Base-by-base conservation (phyloP, 1,139 yeast species). In the Hemisphaericaspora xylofermentans region DNA sequence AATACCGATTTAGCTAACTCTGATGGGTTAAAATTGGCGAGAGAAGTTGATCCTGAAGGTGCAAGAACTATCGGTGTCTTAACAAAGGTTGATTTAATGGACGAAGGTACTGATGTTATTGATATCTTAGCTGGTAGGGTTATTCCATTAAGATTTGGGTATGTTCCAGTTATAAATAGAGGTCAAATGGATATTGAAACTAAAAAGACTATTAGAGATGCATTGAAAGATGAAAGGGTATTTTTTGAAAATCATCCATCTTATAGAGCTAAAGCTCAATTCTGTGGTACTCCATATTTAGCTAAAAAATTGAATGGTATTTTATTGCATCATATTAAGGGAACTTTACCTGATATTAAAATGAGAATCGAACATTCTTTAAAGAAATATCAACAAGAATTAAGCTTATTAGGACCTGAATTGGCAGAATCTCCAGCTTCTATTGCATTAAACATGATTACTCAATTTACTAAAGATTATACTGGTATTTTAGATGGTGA, bases 41-140 rank as follows among this genome's bases (percentile, higher is more conserved):
- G 98, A 57, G 98, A 93, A 64, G 98, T 93, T 37, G 98, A 93
- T 58, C 98, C 98, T 7, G 98, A 93, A 65, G 98, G 98, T 40
- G 66, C 86, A 15, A 80, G 98, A 68, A 93, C 98, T 27, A 88
- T 93, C 55, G 98, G 98, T 68, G 98, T 93, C 40, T 77, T 93
- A 57, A 93, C 98, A 28, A 93, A 93, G 65, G 96, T 93, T 39
- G 98, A 93, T 64, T 77, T 93, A 57, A 93, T 93, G 98, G 98
- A 93, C 61, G 84, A 88, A 61, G 98, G 98, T 50, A 93, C 98
- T n/a, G 98, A 93, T 66, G 98, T 93, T 35, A 84, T 89, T 60
- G 98, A 93, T 63, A 93, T 93, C 57, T 75, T 93, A 57, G 96
- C 97, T 6, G 98, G 98, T 45, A 78, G 96, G 61, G 93, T 93